These are phyloP conservation scores for Leccinum rimulosum DNA, from an alignment of 768 basidiomycete species.

Conservation along the genomic window DNA sequence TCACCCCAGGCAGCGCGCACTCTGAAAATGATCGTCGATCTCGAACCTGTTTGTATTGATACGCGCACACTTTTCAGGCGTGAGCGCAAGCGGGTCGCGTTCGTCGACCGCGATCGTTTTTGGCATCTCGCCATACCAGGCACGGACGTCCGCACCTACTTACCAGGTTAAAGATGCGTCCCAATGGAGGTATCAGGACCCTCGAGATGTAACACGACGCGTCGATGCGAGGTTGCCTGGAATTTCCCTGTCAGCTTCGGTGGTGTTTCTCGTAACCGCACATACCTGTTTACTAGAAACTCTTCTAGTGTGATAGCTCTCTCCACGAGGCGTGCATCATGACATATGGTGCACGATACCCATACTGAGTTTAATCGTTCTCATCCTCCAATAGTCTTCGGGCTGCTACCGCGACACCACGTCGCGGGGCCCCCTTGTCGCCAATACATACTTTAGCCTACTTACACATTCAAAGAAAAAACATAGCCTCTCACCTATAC, in stretches of 20 bases:
- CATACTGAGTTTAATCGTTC: constrained; percentile 84
- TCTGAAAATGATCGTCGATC: constrained; percentile 76
- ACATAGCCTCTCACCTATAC: no score
- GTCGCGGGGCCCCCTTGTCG: constrained; percentile 80
- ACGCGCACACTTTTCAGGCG: no score
- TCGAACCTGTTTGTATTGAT: constrained; percentile 29
- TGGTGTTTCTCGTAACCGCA: constrained; percentile 1
- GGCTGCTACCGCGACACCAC: constrained; percentile 85
- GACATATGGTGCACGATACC: constrained; percentile 90
- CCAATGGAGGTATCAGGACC: constrained; percentile 76
- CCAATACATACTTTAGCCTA: constrained; percentile 36
- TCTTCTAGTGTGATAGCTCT: constrained; percentile 56
- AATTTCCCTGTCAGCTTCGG: background rate
- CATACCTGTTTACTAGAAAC: constrained; percentile 60
- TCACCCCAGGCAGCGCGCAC: constrained; percentile 71
- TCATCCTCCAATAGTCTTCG: constrained; percentile 73
- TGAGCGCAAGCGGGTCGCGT: constrained; percentile 26
- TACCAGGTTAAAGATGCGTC: constrained; percentile 86
- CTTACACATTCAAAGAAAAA: no score
- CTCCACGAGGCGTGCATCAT: constrained; percentile 72
- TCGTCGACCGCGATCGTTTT: constrained; percentile 44
- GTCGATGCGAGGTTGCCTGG: constrained; percentile 71
- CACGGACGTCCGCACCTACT: constrained; percentile 73
- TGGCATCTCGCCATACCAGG: constrained; percentile 90
- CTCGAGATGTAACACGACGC: constrained; percentile 83